Evolutionary conservation across 192 early-diverging fungal genomes (phyloP).

Genomic region (Chytriomyces confervae): DNA sequence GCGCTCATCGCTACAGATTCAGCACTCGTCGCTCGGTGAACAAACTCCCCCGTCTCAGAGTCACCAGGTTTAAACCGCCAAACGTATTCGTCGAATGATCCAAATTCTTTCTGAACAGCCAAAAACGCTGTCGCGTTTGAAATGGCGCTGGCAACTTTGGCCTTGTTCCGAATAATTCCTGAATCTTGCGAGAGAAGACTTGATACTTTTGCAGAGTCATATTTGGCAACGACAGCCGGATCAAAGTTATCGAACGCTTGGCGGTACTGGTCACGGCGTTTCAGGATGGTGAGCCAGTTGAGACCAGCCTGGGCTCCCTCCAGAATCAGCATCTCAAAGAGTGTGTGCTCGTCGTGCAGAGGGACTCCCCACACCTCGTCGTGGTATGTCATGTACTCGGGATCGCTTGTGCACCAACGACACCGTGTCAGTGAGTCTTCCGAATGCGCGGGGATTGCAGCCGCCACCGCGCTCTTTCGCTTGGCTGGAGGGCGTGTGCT

Average conservation of each 20-base stretch:
- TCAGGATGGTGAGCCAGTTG: conserved; percentile 32
- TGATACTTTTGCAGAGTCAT: too few species aligned
- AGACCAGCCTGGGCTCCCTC: conserved; percentile 37
- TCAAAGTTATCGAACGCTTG: conserved; percentile 33
- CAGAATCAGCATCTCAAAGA: conserved; percentile 27
- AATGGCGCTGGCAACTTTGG: conserved; percentile 19
- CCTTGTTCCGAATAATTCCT: conserved; percentile 32
- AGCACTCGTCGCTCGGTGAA: conserved; percentile 8
- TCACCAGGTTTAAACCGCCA: conserved; percentile 27
- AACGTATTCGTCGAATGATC: conserved; percentile 32
- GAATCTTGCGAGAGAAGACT: conserved; percentile 9
- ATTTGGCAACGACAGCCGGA: conserved; percentile 8
- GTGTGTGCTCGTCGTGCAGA: conserved; percentile 12
- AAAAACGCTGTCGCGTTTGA: conserved; percentile 35
- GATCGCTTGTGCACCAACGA: conserved; percentile 25
- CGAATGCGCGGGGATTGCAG: too few species aligned
- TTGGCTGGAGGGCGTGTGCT: too few species aligned
- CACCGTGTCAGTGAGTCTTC: conserved; percentile 1
- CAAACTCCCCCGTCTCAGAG: neutral
- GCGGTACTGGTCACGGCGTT: conserved; percentile 18
- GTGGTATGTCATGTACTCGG: conserved; percentile 18
- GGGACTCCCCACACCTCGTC: conserved; percentile 27
- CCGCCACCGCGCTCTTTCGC: too few species aligned
- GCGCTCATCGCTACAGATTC: conserved; percentile 30
- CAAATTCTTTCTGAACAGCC: conserved; percentile 37